Base-by-base conservation (phyloP, 2,329 filamentous ascomycete species). In the Claviceps digitariae region DNA sequence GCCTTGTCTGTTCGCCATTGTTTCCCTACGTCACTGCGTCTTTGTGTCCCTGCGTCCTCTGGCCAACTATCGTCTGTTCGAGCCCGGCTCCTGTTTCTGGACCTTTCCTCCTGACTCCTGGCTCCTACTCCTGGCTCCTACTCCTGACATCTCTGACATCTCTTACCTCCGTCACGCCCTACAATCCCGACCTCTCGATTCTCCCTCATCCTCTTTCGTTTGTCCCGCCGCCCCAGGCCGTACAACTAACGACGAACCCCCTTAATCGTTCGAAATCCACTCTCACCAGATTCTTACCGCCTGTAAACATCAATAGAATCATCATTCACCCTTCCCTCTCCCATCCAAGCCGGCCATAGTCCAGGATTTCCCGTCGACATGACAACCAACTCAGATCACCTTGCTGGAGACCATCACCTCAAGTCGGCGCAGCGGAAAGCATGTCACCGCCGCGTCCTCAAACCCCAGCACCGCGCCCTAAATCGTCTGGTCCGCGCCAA, bases 401-500 rank as follows among this genome's bases (percentile, higher is more conserved):
- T 52, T 44, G n/a, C 45, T 12, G 49, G 45, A 45, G 12, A 31
- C 29, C 29, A 52, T 29, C 15, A 7, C 20, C 40, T 53, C 27
- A 48, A 53, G 4, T 12, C n/a, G 3, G 36, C 52, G 4, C 54
- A 48, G 44, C 46, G 21, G 34, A 48, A 38, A 46, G 31, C 52
- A 27, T 25, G 48, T 31, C 20, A 51, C 10, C 52, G 49, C 23
- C 54, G 52, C 34, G 44, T 38, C 27, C 34, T 54, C 23, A 56
- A 50, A 31, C 38, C 52, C 0, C 52, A 54, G 31, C 50, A 56
- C 13, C 54, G 40, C 34, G 49, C 52, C 15, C n/a, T 54, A 13
- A 56, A 25, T n/a, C 61, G 67, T 52, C 57, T 65, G 31, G 56
- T 67, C 53, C 66, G 66, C 52, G 63, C 61, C 47, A 60, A 61